phyloP scores from a whole-genome alignment of 108 stramenopile species.

The Asterionellopsis glacialis region DNA sequence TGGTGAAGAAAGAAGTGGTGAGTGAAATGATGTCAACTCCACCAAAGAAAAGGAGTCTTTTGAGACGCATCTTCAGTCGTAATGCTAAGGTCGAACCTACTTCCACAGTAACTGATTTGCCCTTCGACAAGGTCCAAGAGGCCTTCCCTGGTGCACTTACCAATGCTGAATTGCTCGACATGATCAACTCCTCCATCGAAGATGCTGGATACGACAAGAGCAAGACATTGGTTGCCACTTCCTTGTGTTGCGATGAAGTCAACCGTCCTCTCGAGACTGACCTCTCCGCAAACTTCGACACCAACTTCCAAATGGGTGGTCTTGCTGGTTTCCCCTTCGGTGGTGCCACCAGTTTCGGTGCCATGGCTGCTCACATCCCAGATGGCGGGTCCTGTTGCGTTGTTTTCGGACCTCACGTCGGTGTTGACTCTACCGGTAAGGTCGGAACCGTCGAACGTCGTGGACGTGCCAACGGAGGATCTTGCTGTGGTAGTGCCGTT shows the following conservation, averaged over 20 bases:
- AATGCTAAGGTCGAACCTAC: too few species aligned
- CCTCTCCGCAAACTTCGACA: conserved; percentile 22
- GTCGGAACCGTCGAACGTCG: conserved; percentile 59
- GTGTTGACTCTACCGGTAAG: conserved; percentile 37
- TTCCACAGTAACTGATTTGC: too few species aligned
- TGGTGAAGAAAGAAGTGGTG: too few species aligned
- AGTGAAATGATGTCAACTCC: too few species aligned
- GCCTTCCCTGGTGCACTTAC: conserved; percentile 34
- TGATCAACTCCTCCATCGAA: conserved; percentile 3
- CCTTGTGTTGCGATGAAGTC: conserved; percentile 37
- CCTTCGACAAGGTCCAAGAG: neutral
- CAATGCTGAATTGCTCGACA: conserved; percentile 30
- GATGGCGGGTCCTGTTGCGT: conserved; percentile 52
- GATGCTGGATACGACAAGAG: conserved; percentile 22
- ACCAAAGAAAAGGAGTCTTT: too few species aligned
- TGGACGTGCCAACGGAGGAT: conserved; percentile 21
- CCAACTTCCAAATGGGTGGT: conserved; percentile 62
- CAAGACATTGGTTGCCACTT: conserved; percentile 34
- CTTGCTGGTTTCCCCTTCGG: conserved; percentile 67
- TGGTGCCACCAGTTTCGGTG: conserved; percentile 61
- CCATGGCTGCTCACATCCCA: conserved; percentile 66
- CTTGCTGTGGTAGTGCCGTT: conserved; percentile 55
- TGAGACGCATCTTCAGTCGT: too few species aligned
- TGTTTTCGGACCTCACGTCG: conserved; percentile 67
- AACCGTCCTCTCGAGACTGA: conserved; percentile 22